Conservation (phyloP, 257 asterid species). For the Echites panduratus region DNA sequence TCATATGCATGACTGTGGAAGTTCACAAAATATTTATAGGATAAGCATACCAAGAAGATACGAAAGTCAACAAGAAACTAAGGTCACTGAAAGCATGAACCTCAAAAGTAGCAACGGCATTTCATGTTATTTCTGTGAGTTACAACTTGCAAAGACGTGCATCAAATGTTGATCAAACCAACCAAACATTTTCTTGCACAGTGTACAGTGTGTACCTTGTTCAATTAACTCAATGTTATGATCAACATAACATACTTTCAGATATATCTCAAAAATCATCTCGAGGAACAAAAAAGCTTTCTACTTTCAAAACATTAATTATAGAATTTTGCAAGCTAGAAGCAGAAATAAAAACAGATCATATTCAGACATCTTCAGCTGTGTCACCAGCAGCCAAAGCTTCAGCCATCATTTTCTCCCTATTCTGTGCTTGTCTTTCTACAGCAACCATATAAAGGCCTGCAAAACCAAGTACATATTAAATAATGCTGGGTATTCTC, state of each 20-base stretch:
- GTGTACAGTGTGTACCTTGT: not conserved
- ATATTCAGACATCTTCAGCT: conserved; percentile 28
- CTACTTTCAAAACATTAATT: not conserved
- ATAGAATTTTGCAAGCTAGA: not conserved
- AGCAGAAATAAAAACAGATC: not conserved
- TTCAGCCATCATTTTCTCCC: conserved; percentile 65
- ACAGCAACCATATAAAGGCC: conserved; percentile 88
- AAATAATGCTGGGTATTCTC: not conserved
- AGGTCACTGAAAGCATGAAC: not conserved
- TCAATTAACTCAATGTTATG: not conserved
- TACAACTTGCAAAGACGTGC: not conserved
- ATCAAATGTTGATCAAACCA: not conserved
- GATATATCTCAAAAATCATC: not conserved
- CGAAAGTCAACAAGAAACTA: not conserved
- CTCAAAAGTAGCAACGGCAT: conserved; percentile 2
- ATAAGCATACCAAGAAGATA: not conserved
- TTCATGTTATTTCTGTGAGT: conserved; percentile 14
- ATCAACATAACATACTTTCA: not conserved
- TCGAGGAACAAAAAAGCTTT: not conserved
- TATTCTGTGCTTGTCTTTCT: conserved; percentile 73
- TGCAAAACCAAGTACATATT: conserved; percentile 19
- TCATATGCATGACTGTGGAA: not conserved
- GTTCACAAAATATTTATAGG: not conserved
- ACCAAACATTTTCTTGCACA: too few relatives aligned
- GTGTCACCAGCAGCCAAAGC: conserved; percentile 45